phyloP scores from a whole-genome alignment of 176 grass and related monocot species.

The Zoysia pacifica region DNA sequence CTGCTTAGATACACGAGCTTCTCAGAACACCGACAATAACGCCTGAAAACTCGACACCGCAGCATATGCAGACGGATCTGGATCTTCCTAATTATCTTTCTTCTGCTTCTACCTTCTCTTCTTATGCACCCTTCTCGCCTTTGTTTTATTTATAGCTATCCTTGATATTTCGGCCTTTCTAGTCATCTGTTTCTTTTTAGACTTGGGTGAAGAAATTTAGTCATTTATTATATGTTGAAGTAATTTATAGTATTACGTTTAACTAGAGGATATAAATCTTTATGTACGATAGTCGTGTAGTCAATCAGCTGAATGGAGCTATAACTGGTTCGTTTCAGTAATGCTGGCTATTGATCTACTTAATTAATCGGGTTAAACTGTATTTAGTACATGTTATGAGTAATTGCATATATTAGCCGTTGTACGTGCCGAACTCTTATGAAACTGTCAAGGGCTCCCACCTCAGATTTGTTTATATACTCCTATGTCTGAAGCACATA shows the following conservation, averaged over 20 bases:
- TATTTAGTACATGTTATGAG: neutral
- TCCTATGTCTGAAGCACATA: too few species aligned
- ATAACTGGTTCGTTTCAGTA: neutral
- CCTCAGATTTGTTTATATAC: too few species aligned
- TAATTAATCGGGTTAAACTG: neutral
- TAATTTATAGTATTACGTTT: neutral
- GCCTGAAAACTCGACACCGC: neutral
- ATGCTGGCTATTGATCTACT: neutral
- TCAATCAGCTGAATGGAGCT: neutral
- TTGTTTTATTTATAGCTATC: neutral
- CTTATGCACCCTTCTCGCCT: neutral
- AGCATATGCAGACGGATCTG: conserved; percentile 15
- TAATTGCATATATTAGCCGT: neutral
- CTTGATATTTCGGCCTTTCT: neutral
- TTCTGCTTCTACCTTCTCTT: neutral
- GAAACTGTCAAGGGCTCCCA: neutral
- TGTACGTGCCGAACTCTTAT: neutral
- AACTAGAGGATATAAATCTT: neutral
- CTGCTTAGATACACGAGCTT: neutral
- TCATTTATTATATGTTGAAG: neutral
- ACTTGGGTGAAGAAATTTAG: neutral
- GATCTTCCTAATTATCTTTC: neutral
- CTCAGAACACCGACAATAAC: neutral
- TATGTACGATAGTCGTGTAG: neutral
- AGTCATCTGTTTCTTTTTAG: neutral